Evolutionary conservation across 2,329 filamentous ascomycete species (phyloP).

Genomic region (Aspergillus sp.): DNA sequence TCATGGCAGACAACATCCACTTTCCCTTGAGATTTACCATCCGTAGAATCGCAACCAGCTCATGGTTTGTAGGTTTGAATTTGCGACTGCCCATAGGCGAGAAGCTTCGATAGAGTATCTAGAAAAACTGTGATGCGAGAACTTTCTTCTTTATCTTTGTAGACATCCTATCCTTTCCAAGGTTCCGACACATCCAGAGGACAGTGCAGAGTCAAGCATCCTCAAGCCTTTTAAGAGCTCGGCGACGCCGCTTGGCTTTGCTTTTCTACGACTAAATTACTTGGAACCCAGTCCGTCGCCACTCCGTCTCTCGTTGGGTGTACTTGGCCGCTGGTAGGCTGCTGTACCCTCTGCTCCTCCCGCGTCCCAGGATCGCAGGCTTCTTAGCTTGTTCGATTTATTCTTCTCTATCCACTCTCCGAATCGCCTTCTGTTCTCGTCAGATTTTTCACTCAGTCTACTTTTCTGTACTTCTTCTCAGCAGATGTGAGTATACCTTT

Average conservation of each 20-base stretch:
- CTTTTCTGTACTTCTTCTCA: conserved; percentile 17
- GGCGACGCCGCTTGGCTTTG: conserved; percentile 17
- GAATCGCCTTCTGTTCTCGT: conserved; percentile 3
- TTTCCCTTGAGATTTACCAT: background rate
- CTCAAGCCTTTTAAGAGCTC: conserved; percentile 12
- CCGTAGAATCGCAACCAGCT: background rate
- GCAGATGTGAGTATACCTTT: background rate
- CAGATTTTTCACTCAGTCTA: conserved; percentile 9
- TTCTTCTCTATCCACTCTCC: conserved; percentile 8
- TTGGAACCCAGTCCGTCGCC: background rate
- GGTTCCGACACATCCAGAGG: background rate
- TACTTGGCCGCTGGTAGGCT: conserved; percentile 11
- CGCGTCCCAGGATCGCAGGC: background rate
- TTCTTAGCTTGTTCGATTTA: conserved; percentile 8
- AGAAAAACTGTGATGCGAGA: background rate
- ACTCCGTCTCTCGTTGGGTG: conserved; percentile 8
- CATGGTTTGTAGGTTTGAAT: background rate
- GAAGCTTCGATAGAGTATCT: background rate
- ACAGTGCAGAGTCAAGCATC: background rate
- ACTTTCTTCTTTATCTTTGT: background rate
- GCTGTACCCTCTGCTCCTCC: conserved; percentile 5
- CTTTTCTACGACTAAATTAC: conserved; percentile 3
- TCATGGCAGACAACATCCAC: background rate
- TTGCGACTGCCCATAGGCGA: background rate
- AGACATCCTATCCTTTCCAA: background rate